Base-by-base conservation (phyloP, 768 basidiomycete species). In the Sarcomyxa edulis region DNA sequence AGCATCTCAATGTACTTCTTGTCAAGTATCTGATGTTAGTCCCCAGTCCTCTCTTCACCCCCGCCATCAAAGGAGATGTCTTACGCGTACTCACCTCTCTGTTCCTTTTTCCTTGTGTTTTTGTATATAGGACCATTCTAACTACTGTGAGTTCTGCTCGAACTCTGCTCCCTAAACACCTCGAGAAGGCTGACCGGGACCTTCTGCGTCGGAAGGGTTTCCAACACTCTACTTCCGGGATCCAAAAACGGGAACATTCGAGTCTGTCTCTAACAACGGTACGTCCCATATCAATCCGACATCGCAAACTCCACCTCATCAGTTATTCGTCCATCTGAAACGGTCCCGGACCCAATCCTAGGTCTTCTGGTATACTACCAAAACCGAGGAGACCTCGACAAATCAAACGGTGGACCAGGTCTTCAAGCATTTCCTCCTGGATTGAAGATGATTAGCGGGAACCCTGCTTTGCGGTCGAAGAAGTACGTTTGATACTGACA, bases 381-480 rank as follows among this genome's bases (percentile, higher is more conserved):
- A 41, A 68, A 68, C 40, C 57, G 66, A 33, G 68, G 68, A 4
- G 44, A 58, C 33, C 61, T 53, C 1, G 68, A 68, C 35, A 47
- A 42, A 4, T 43, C 44, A 3, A 68, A 68, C 43, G 68, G 66
- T 19, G 67, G 67, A 2, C 31, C 56, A 2, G 67, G 66, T 10
- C 50, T 69, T 30, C 64, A 62, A 35, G 64, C 68, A 1, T 70
- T 70, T 45, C 68, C 68, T 5, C 50, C 65, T 22, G 66, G 66
- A 14, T 57, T 70, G 42, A 60, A 54, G 40, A 68, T 69, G 66
- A 44, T 72, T 32, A 63, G 59, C 28, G 72, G 72, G 11, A 55
- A 62, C 47, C 63, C 65, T 3, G 44, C 47, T 6, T 48, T 61
- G 32, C 61, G 70, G 7, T 51, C 61, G 6, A 49, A 61, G 43